phyloP scores from a whole-genome alignment of 2,329 filamentous ascomycete species.

The Taxawa tesnikishii region DNA sequence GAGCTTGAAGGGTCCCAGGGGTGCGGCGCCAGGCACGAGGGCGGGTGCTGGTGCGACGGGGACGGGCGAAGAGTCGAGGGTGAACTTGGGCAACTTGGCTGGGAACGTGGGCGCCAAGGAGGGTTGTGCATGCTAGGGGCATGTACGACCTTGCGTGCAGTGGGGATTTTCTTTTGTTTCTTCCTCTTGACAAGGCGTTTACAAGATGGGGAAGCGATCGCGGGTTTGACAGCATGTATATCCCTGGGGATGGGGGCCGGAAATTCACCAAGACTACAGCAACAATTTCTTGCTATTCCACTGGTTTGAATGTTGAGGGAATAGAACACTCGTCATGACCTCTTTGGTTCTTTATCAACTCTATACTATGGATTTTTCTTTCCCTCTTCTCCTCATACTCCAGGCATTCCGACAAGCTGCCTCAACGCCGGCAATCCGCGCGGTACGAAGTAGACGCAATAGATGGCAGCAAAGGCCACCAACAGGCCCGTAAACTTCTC shows the following conservation, averaged over 20 bases:
- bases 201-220: too few relatives aligned
- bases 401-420: conserved; percentile 34
- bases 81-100: conserved; percentile 66
- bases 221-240: too few relatives aligned
- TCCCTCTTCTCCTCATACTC: conserved; percentile 10
- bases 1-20: conserved; percentile 77
- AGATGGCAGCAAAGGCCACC: conserved; percentile 34
- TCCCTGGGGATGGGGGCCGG: too few relatives aligned
- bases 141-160: too few relatives aligned
- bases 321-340: too few relatives aligned
- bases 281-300: too few relatives aligned
- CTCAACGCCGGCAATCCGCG: conserved; percentile 29
- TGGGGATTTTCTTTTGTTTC: too few relatives aligned
- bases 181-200: too few relatives aligned
- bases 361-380: neutral
- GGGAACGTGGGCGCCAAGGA: conserved; percentile 67
- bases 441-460: conserved; percentile 35
- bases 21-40: conserved; percentile 41
- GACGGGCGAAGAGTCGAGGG: conserved; percentile 57
- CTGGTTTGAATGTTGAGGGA: too few relatives aligned
- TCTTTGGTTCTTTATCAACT: too few relatives aligned
- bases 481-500: conserved; percentile 59
- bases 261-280: too few relatives aligned
- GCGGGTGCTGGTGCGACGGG: conserved; percentile 40
- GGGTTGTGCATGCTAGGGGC: conserved; percentile 88